These are phyloP conservation scores for Lotus japonicus DNA, from an alignment of 306 rosid genomes.

Conservation along the genomic window DNA sequence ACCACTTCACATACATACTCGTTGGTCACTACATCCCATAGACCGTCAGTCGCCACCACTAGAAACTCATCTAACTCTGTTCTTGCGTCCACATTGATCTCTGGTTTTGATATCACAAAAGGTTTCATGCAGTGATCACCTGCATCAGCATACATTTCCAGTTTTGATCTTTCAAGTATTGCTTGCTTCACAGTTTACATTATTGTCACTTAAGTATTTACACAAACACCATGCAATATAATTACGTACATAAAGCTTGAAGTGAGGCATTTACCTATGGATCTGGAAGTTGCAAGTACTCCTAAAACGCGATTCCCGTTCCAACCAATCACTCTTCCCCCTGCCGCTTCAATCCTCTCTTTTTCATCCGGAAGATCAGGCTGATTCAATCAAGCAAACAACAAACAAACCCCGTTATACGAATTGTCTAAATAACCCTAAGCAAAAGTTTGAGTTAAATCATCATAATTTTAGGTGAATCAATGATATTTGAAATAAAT, in stretches of 20 bases:
- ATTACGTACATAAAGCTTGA: no score
- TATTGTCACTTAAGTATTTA: no score
- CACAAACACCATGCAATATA: no score
- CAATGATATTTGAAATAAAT: no score
- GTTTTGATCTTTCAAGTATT: no score
- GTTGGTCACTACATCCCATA: slow-evolving; percentile 62
- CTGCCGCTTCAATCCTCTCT: slow-evolving; percentile 59
- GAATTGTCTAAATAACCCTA: no score
- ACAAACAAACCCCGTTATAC: no score
- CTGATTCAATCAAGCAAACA: slow-evolving; percentile 1
- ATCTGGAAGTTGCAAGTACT: slow-evolving; percentile 60
- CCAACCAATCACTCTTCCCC: slow-evolving; percentile 52
- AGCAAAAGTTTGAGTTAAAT: no score
- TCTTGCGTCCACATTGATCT: slow-evolving; percentile 33
- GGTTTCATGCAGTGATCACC: slow-evolving; percentile 65
- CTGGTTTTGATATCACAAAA: slow-evolving; percentile 47
- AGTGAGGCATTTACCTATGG: slow-evolving; percentile 25
- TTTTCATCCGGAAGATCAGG: slow-evolving; percentile 58
- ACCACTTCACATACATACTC: slow-evolving; percentile 48
- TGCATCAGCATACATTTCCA: slow-evolving; percentile 4
- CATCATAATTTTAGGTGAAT: no score
- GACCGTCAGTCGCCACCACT: slow-evolving; percentile 59
- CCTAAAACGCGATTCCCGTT: slow-evolving; percentile 50
- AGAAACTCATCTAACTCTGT: slow-evolving; percentile 43
- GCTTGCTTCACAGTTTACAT: no score